Base-by-base conservation (phyloP, 495 filamentous ascomycete genomes). In the Neurospora sp. region DNA sequence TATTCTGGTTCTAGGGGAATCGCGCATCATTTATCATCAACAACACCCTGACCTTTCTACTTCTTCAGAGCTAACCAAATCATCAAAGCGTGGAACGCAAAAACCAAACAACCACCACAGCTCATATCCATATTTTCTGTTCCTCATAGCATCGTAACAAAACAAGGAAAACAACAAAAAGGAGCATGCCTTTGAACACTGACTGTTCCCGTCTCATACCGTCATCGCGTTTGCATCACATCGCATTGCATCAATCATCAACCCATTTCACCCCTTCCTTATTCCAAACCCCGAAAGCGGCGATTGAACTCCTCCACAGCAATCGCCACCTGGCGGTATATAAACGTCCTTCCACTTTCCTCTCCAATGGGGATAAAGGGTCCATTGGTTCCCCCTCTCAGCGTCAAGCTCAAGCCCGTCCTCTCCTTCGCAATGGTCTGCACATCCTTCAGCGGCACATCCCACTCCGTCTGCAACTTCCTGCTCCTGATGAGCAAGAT, bases 351-450 rank as follows among this genome's bases (percentile, higher is more conserved):
- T 18, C 89, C 88, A 76, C 90, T 91, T 85, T 97, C 96, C 79
- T 98, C 93, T 72, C 89, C 90, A 3, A 98, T 93, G 0, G 96
- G 96, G 40, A 99, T 92, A 77, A 98, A 99, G 11, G 96, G 96
- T 16, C 96, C 96, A 79, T 97, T 97, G 20, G 92, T 92, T 12
- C 93, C 93, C 1, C 94, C 94, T 75, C 97, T 92, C 75, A 98
- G 83, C 54, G 92, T 90, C 74, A 98, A 88, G 70, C 91, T 93
- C 85, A 99, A 89, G 9, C 96, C 96, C 12, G 96, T 99, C 73
- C 96, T 84, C 85, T 99, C 96, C 84, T 98, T 99, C 39, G 90
- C 91, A 73, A 99, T 98, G 0, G 94, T 97, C 87, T 98, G 94
- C 44, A 99, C 90, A 78, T 99, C 95, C 76, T 96, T 97, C 69